These are phyloP conservation scores for Ambrosia artemisiifolia DNA, from an alignment of 129 eudicot species.

Conservation along the genomic window DNA sequence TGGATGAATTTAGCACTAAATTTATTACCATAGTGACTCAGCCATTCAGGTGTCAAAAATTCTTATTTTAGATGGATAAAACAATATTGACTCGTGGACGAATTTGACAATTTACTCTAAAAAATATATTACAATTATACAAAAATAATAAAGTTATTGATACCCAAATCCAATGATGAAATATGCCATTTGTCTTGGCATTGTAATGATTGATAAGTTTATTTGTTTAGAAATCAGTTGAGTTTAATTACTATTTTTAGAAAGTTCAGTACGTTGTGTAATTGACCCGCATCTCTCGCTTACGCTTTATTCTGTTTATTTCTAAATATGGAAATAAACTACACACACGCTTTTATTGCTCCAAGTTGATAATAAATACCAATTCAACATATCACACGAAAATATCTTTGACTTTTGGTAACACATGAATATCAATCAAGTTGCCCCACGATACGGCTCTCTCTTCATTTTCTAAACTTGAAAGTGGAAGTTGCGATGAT, in stretches of 20 bases:
- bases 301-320: constrained; percentile 6
- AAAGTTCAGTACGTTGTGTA: constrained; percentile 22
- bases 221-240: constrained; percentile 34
- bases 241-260: constrained; percentile 34
- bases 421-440: constrained; percentile 28
- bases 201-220: constrained; percentile 31
- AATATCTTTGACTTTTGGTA: constrained; percentile 30
- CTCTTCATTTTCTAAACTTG: neutral
- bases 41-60: too few relatives aligned
- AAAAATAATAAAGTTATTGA: neutral
- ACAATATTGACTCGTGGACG: too few relatives aligned
- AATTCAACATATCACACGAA: constrained; percentile 23
- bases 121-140: neutral
- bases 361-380: constrained; percentile 29
- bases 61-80: too few relatives aligned
- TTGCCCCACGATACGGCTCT: neutral
- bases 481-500: neutral
- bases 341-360: constrained; percentile 11
- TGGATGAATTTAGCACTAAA: too few relatives aligned
- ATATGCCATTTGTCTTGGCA: constrained; percentile 36
- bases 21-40: too few relatives aligned
- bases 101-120: too few relatives aligned
- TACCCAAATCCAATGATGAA: constrained; percentile 27
- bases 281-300: constrained; percentile 32
- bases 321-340: constrained; percentile 22